Conservation (phyloP, 2,329 filamentous ascomycete species). For the Aureobasidium uvarum region DNA sequence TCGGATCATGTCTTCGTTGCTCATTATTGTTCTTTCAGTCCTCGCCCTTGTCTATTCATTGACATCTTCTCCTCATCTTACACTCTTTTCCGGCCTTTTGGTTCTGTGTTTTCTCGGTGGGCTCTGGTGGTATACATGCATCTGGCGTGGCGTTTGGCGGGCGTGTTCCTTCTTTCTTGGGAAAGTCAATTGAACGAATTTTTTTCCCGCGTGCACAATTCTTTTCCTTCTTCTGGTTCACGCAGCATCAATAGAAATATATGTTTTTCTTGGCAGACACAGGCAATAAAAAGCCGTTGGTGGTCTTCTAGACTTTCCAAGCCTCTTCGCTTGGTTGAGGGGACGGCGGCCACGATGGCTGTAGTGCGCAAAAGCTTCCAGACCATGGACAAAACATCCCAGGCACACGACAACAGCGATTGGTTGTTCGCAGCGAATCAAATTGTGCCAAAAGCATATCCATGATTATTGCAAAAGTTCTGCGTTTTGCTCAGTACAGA, state of each 20-base stretch:
- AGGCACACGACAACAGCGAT: constrained; percentile 1
- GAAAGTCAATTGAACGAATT: not conserved
- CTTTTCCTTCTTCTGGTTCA: not conserved
- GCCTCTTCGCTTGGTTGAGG: constrained; percentile 7
- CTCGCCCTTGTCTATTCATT: not conserved
- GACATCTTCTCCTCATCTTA: not conserved
- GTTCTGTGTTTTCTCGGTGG: not conserved
- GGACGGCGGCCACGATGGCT: not conserved
- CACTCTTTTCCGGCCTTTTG: not conserved
- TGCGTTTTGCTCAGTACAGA: not conserved
- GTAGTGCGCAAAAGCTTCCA: constrained; percentile 4
- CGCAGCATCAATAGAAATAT: not conserved
- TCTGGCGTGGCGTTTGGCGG: constrained; percentile 17
- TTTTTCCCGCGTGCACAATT: not conserved
- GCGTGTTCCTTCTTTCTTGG: not conserved
- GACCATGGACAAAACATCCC: not conserved
- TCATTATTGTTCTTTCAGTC: not conserved
- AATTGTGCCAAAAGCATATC: not conserved
- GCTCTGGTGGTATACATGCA: constrained; percentile 1
- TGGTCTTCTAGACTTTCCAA: not conserved
- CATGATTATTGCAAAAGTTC: not conserved
- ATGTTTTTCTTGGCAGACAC: not conserved
- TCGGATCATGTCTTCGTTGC: not conserved
- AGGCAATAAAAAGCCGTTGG: constrained; percentile 11
- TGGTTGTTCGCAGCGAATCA: not conserved